phyloP scores from a whole-genome alignment of 2,329 filamentous ascomycete genomes.

The Plectosphaerella plurivora region DNA sequence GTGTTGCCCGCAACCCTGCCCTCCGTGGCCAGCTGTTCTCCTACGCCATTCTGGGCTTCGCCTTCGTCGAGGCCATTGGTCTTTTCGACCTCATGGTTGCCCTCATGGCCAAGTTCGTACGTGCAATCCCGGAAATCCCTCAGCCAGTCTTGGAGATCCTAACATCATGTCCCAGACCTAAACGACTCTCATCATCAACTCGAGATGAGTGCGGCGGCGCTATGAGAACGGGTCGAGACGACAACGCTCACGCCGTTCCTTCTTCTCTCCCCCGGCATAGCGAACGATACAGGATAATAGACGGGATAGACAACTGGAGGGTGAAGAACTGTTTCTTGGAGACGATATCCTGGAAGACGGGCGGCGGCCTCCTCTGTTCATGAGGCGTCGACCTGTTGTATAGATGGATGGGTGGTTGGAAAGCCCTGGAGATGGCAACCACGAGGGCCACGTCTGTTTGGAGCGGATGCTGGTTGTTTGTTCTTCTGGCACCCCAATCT shows the following conservation, averaged over 20 bases:
- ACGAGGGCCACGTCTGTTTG: not conserved
- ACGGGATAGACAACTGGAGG: not conserved
- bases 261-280: not conserved
- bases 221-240: not conserved
- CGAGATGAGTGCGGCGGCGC: not conserved
- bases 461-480: not conserved
- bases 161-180: conserved; percentile 5
- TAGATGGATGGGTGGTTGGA: not conserved
- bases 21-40: conserved; percentile 95
- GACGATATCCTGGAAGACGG: not conserved
- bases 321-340: not conserved
- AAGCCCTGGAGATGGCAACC: not conserved
- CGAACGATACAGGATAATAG: conserved; percentile 1
- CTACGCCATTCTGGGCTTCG: conserved; percentile 93
- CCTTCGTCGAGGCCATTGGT: conserved; percentile 90
- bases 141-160: not conserved
- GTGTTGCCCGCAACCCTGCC: conserved; percentile 89
- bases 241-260: not conserved
- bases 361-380: not conserved
- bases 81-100: conserved; percentile 88
- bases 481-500: not conserved
- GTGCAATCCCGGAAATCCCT: conserved; percentile 23
- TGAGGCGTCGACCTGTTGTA: not conserved
- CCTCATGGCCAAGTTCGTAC: conserved; percentile 88
- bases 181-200: conserved; percentile 1